Conservation (phyloP, 2,329 filamentous ascomycete species). For the Ophiostoma pallidulum region DNA sequence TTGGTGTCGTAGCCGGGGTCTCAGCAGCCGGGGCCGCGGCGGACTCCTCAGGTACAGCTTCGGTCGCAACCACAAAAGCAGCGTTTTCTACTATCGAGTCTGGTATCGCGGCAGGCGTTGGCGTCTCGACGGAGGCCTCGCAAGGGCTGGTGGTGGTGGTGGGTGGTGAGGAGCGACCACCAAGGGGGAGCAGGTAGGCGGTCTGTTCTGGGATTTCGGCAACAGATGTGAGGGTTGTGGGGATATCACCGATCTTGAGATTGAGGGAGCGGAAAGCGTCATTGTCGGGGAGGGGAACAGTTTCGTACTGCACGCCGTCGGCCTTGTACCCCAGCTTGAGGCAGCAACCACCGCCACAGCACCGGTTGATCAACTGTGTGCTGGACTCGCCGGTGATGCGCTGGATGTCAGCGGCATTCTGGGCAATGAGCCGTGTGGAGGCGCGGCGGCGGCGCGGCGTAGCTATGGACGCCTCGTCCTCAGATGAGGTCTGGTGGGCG, state of each 20-base stretch:
- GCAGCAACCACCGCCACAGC: constrained; percentile 57
- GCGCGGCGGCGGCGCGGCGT: constrained; percentile 47
- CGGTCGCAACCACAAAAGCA: constrained; percentile 14
- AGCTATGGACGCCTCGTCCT: constrained; percentile 9
- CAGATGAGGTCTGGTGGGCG: constrained; percentile 31
- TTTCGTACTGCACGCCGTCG: constrained; percentile 42
- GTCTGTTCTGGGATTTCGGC: constrained; percentile 66
- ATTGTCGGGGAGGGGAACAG: constrained; percentile 60
- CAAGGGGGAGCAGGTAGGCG: constrained; percentile 56
- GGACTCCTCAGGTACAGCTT: background rate
- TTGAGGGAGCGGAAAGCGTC: constrained; percentile 72
- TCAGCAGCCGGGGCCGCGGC: background rate
- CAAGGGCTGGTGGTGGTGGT: background rate
- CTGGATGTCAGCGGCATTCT: constrained; percentile 52
- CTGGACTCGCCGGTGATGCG: constrained; percentile 56
- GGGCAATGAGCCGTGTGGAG: constrained; percentile 58
- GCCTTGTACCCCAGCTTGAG: constrained; percentile 38
- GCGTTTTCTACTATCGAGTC: too few relatives aligned
- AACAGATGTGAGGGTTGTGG: constrained; percentile 61
- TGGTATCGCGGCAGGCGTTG: too few relatives aligned
- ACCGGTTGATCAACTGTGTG: constrained; percentile 51
- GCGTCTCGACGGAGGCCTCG: constrained; percentile 12
- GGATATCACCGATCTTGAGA: constrained; percentile 67
- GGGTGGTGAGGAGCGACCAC: constrained; percentile 26
- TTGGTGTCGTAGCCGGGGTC: too few relatives aligned